Base-by-base conservation (phyloP, 2,329 filamentous ascomycete genomes). In the Diplodia seriata region DNA sequence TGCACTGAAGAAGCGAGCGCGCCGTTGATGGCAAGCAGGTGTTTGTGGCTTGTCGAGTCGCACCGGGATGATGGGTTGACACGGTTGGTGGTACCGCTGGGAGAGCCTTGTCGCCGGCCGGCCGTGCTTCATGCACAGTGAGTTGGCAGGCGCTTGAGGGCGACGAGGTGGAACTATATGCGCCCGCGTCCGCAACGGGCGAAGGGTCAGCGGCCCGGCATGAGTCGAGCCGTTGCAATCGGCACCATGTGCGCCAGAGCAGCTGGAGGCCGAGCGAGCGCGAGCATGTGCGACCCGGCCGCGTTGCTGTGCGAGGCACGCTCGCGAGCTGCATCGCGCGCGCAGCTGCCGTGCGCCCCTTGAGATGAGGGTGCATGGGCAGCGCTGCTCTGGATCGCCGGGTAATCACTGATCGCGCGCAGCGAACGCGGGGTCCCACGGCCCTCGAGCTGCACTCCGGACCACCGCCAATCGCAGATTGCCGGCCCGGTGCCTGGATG, bases 131-230 rank as follows among this genome's bases (percentile, higher is more conserved):
- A 68, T 68, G 66, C 66, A 68, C 31, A 68, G 73, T 76, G 76
- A 76, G 76, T 72, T 78, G 77, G 76, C 77, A 76, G 74, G 55
- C 55, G 55, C 55, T 59, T 59, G 55, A 59, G 55, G 55, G 43
- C 56, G 38, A 49, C 40, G 73, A 72, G 71, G 72, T 73, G 71
- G 72, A 75, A 71, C 75, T 72, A 77, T 73, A 67, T 61, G 65
- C 54, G 54, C 65, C 40, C 47, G 14, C 53, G 53, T 36, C 63
- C 65, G 55, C 54, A 57, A 61, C 31, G 40, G 65, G 54, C 38
- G 43, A 49, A 67, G 63, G 43, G 51, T 29, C 51, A 55, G 31
- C 49, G 61, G 50, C n/a, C 61, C 61, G 36, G 49, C 61, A 64
- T 64, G 61, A 64, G 38, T 64, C 61, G 61, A 62, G 57, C 61